Evolutionary conservation across 1,139 yeast species (phyloP).

Genomic region (Protomyces arabidopsidicola): DNA sequence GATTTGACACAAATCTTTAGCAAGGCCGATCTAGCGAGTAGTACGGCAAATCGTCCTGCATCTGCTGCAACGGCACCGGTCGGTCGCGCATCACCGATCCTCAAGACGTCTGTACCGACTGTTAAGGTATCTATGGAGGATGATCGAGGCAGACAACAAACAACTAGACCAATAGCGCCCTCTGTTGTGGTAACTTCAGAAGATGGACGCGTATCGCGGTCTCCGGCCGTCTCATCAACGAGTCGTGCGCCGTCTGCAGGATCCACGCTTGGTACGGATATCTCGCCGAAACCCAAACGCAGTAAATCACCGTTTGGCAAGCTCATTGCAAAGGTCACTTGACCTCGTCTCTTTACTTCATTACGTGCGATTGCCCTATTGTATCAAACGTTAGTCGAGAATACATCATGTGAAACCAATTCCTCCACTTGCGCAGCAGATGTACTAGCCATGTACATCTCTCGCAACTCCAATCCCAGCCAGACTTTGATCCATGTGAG

Average conservation of each 20-base stretch:
- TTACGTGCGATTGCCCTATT: background rate
- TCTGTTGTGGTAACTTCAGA: background rate
- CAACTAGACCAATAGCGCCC: background rate
- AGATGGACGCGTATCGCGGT: background rate
- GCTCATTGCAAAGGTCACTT: background rate
- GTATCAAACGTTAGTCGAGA: conserved; percentile 17
- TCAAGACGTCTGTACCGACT: background rate
- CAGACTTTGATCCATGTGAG: conserved; percentile 69
- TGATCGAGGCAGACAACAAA: background rate
- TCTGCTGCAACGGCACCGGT: background rate
- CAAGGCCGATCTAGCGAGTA: background rate
- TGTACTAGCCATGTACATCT: conserved; percentile 60
- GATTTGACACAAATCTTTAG: conserved; percentile 4
- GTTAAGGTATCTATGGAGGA: background rate
- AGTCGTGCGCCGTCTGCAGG: background rate
- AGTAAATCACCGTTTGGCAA: background rate
- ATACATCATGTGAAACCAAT: conserved; percentile 20
- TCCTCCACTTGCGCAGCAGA: conserved; percentile 70
- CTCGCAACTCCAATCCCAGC: conserved; percentile 85
- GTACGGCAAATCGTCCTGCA: background rate
- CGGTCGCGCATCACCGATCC: background rate
- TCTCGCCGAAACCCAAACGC: background rate
- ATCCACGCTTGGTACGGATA: background rate
- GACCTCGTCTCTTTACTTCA: background rate
- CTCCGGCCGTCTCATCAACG: background rate